Evolutionary conservation across 2,329 filamentous ascomycete species (phyloP), one percentile per base, ranked within the genome.

Genomic region (Gremmenia infestans): DNA sequence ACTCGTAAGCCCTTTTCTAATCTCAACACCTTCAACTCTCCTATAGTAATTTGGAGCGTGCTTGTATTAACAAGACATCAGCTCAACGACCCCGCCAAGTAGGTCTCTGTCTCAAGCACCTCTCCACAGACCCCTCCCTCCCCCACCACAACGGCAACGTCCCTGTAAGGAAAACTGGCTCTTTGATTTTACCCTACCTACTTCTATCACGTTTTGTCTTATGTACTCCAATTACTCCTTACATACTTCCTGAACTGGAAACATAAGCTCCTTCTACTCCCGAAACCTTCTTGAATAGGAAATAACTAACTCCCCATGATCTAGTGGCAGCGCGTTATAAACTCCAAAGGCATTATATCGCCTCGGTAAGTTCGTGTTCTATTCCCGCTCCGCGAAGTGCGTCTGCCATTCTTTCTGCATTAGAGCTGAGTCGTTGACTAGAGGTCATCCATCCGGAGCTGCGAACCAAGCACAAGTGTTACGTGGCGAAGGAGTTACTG

Each of bases 291-390:
- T n/a, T n/a, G n/a, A n/a, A n/a, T n/a, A n/a, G n/a, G n/a, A n/a
- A n/a, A n/a, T n/a, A n/a, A n/a, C n/a, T n/a, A n/a, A n/a, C n/a
- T n/a, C n/a, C n/a, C n/a, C n/a, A n/a, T n/a, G n/a, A n/a, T n/a
- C n/a, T n/a, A n/a, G n/a, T 97, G 93, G 93, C 93, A 97, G 76
- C 79, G 94, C 56, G 89, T 97, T 57, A 88, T 97, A 69, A 96
- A 93, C 71, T 76, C 89, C 14, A 93, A 89, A 72, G 92, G 93
- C 22, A 77, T 83, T 57, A 95, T 97, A 63, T 96, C 91, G 46
- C 88, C 88, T 7, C 83, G 92, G 90, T 93, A 67, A 63, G 32
- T 39, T 23, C 15, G n/a, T 23, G 15, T 45, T 36, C 37, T 45
- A 8, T 23, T 15, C n/a, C 32, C 19, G 8, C 23, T 36, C 42